phyloP scores from a whole-genome alignment of 352 stramenopile species.

The Globisporangium lucens region DNA sequence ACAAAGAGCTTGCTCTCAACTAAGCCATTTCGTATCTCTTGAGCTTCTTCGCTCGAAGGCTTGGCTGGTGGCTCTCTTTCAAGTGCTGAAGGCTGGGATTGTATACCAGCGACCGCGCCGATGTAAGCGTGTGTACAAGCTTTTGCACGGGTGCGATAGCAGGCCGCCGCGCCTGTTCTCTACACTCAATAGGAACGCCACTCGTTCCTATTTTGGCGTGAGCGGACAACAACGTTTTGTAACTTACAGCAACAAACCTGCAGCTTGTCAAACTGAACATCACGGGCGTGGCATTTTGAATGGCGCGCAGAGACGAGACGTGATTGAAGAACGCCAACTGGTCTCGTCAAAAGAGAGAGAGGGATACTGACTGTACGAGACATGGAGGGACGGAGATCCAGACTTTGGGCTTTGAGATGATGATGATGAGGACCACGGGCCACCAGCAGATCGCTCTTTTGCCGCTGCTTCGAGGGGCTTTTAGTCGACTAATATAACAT shows the following conservation, averaged over 20 bases:
- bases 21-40: background rate
- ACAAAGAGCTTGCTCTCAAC: background rate
- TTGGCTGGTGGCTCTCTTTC: no score
- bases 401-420: background rate
- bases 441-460: no score
- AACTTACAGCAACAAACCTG: background rate
- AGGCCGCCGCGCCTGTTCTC: no score
- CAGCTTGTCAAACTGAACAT: background rate
- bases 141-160: no score
- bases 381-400: background rate
- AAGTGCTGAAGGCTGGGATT: no score
- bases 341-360: background rate
- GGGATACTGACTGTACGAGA: background rate
- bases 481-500: background rate
- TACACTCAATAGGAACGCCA: no score
- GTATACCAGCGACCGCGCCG: no score
- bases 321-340: background rate
- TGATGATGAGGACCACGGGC: background rate
- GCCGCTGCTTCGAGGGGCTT: background rate
- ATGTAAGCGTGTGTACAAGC: no score
- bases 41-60: background rate
- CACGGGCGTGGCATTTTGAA: background rate
- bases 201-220: background rate
- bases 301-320: background rate
- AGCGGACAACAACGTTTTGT: background rate